Evolutionary conservation across 2,329 filamentous ascomycete genomes (phyloP).

Genomic region (Helotiales sp.): DNA sequence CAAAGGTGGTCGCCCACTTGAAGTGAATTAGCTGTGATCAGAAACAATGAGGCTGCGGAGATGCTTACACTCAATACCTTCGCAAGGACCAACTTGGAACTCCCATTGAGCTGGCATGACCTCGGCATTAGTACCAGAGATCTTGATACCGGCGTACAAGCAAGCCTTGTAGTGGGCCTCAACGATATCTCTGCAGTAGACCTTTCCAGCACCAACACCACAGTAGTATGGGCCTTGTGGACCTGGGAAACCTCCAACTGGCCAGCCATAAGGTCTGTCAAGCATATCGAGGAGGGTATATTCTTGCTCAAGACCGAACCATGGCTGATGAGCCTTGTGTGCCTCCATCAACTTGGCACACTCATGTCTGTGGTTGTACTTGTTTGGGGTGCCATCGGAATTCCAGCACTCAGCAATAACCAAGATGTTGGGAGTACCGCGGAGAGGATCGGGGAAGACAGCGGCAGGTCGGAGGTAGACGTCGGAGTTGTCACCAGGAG

Average conservation of each 20-base stretch:
- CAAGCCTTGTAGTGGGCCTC: constrained; percentile 88
- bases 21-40: constrained; percentile 27
- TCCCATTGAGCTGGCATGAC: constrained; percentile 99
- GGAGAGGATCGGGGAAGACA: constrained; percentile 90
- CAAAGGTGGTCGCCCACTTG: constrained; percentile 94
- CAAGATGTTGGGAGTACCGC: constrained; percentile 84
- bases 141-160: constrained; percentile 86
- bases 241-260: constrained; percentile 74
- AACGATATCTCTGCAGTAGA: constrained; percentile 96
- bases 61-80: constrained; percentile 74
- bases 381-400: constrained; percentile 91
- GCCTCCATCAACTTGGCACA: constrained; percentile 86
- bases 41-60: constrained; percentile 2
- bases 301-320: constrained; percentile 98
- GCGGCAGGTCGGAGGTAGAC: constrained; percentile 92
- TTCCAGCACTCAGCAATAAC: constrained; percentile 96
- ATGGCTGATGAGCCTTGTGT: constrained; percentile 80
- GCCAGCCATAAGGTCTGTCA: constrained; percentile 92
- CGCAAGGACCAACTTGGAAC: constrained; percentile 91
- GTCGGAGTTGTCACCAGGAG: constrained; percentile 93
- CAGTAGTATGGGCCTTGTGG: constrained; percentile 95
- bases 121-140: constrained; percentile 98
- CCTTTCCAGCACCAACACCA: constrained; percentile 95
- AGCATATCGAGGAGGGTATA: constrained; percentile 89
- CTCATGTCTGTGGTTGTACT: constrained; percentile 97